A percentile compares a stretch with the other conserved stretches of the same genome.
These are phyloP conservation scores for Dentipellis sp. DNA, from an alignment of 768 basidiomycete genomes.

Conservation along the genomic window DNA sequence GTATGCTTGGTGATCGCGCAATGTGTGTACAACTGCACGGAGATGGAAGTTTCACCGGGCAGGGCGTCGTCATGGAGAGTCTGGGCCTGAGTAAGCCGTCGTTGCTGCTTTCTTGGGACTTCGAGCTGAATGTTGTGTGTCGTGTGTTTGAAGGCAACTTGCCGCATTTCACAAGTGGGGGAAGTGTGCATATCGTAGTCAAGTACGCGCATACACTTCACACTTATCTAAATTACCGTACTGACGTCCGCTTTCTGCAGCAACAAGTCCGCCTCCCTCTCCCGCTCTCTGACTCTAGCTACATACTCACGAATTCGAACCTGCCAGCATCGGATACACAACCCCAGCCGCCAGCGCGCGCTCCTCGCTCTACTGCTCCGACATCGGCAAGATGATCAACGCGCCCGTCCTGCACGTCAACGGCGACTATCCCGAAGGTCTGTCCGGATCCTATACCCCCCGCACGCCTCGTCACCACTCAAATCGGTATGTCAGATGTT, in stretches of 20 bases:
- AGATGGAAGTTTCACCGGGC: constrained; percentile 86
- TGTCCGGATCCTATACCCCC: background rate
- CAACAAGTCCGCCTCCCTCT: constrained; percentile 20
- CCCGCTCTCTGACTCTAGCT: background rate
- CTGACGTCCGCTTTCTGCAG: constrained; percentile 4
- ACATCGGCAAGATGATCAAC: constrained; percentile 84
- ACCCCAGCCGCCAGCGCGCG: constrained; percentile 80
- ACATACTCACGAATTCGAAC: background rate
- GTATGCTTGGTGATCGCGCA: constrained; percentile 51
- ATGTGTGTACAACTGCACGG: constrained; percentile 90
- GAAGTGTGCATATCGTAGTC: constrained; percentile 84
- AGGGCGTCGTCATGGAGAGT: constrained; percentile 85
- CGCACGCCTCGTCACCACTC: background rate
- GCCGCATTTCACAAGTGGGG: constrained; percentile 87
- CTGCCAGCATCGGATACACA: constrained; percentile 77
- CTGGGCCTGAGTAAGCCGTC: constrained; percentile 63
- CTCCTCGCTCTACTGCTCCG: constrained; percentile 82
- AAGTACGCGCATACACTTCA: constrained; percentile 44
- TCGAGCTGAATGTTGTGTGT: background rate
- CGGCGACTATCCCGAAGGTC: constrained; percentile 83
- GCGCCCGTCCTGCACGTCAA: constrained; percentile 88
- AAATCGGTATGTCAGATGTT: constrained; percentile 47
- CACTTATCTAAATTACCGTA: no score
- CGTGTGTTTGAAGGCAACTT: constrained; percentile 48
- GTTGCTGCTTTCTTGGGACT: background rate